Evolutionary conservation across 2,329 filamentous ascomycete species (phyloP), one percentile per base, ranked within the genome.

Genomic region (Exophiala bonariae): DNA sequence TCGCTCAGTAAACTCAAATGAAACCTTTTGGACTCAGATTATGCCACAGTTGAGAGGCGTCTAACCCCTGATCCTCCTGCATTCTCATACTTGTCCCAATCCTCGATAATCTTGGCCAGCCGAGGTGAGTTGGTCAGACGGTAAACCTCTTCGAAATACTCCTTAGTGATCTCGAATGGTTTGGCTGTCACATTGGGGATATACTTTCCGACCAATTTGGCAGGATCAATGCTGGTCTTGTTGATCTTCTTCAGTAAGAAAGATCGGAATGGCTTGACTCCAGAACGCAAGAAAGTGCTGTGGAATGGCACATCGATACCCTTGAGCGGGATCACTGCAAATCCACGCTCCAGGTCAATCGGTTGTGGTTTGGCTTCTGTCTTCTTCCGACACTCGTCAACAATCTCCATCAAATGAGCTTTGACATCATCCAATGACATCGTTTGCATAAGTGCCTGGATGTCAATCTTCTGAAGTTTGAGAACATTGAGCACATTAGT

Each of bases 161-260:
- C 93, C 80, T 91, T 95, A 45, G 90, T 95, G 58, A 99, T 78
- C 68, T 90, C 89, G 67, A 99, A 99, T 13, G 93, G 93, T 72
- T 85, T 85, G 49, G 93, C 93, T 46, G 93, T 99, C 59, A 99
- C 95, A 72, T 99, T 99, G 60, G 93, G 93, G 59, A 99, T 97
- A 75, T 99, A 99, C 75, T 99, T 99, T 63, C 93, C 93, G 59
- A 99, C 81, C 63, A 99, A 75, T 79, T 97, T 97, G 68, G 88
- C 87, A 4, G 93, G 93, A 68, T 99, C 93, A 68, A 99, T 97
- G 44, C 88, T 95, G 18, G 91, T 96, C 83, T 95, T 96, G 80
- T 97, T 90, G 76, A 99, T 97, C 82, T 99, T 99, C 87, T 97
- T 99, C 61, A 97, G 85, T 66, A 99, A 72, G 82, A 99, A 99